phyloP scores from a whole-genome alignment of 495 filamentous ascomycete species.

The Penicillium canariense region DNA sequence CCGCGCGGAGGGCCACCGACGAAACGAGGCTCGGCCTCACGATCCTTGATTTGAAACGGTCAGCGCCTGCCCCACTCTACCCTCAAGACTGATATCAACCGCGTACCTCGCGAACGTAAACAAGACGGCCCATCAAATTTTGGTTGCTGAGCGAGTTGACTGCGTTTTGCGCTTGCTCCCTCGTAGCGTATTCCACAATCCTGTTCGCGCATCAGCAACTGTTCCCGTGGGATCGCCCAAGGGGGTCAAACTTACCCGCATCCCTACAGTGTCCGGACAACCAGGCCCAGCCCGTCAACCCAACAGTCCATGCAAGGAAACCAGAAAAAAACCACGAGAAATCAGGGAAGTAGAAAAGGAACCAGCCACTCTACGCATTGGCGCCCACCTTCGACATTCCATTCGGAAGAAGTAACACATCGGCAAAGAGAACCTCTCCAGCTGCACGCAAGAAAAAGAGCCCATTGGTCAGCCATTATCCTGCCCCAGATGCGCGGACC shows the following conservation, averaged over 20 bases:
- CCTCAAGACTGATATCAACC: neutral
- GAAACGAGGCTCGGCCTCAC: conserved; percentile 94
- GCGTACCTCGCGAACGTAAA: conserved; percentile 97
- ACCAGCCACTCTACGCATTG: conserved; percentile 87
- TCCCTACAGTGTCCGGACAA: conserved; percentile 93
- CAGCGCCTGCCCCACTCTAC: neutral
- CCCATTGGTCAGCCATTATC: conserved; percentile 29
- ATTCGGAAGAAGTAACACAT: conserved; percentile 99
- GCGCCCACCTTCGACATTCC: conserved; percentile 99
- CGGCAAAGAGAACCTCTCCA: conserved; percentile 99
- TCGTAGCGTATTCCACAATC: conserved; percentile 99
- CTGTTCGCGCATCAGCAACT: conserved; percentile 49
- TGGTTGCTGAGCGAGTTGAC: conserved; percentile 98
- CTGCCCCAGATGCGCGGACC: neutral
- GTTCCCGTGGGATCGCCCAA: neutral
- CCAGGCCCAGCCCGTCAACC: conserved; percentile 99
- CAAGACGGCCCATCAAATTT: conserved; percentile 94
- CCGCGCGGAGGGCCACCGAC: conserved; percentile 70
- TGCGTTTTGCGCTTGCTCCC: conserved; percentile 97
- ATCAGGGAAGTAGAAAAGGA: conserved; percentile 56
- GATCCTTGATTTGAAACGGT: conserved; percentile 58
- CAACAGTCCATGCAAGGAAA: conserved; percentile 85
- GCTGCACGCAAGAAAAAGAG: conserved; percentile 57
- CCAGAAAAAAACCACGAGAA: conserved; percentile 51
- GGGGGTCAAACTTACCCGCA: conserved; percentile 79